Evolutionary conservation across 75 land plant species (phyloP).

Genomic region (Picea glauca): DNA sequence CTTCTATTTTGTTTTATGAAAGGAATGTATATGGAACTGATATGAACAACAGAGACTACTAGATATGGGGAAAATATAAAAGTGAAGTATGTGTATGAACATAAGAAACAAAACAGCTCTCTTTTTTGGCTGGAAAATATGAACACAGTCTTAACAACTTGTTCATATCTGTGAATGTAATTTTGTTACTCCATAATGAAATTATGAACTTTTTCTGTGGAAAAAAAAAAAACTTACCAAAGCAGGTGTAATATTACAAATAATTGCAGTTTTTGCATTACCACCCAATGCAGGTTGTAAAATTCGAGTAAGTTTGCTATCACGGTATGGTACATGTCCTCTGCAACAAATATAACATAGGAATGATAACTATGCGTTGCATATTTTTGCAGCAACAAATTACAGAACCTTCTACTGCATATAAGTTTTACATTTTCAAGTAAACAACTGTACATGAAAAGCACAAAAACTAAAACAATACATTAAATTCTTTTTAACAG

Average conservation of each 20-base stretch:
- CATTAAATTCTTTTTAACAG: background rate
- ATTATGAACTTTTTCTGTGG: too few relatives aligned
- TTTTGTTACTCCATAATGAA: too few relatives aligned
- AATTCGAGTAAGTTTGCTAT: constrained; percentile 96
- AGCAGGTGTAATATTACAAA: constrained; percentile 96
- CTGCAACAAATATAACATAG: constrained; percentile 29
- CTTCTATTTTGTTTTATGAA: too few relatives aligned
- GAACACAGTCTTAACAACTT: too few relatives aligned
- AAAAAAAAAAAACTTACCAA: constrained; percentile 41
- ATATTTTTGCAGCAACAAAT: background rate
- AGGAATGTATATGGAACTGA: too few relatives aligned
- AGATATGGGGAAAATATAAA: too few relatives aligned
- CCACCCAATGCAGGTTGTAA: constrained; percentile 98
- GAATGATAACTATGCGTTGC: background rate
- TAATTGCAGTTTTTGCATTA: constrained; percentile 95
- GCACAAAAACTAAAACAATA: background rate
- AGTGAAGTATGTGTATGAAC: too few relatives aligned
- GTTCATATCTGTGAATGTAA: too few relatives aligned
- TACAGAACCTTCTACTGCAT: background rate
- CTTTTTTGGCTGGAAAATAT: too few relatives aligned
- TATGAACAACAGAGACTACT: too few relatives aligned
- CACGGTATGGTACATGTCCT: constrained; percentile 97
- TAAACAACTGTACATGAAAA: background rate
- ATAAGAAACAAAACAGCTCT: too few relatives aligned
- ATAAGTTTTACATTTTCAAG: background rate